Evolutionary conservation across 2,329 filamentous ascomycete genomes (phyloP).

Genomic region (Dothistroma pini): DNA sequence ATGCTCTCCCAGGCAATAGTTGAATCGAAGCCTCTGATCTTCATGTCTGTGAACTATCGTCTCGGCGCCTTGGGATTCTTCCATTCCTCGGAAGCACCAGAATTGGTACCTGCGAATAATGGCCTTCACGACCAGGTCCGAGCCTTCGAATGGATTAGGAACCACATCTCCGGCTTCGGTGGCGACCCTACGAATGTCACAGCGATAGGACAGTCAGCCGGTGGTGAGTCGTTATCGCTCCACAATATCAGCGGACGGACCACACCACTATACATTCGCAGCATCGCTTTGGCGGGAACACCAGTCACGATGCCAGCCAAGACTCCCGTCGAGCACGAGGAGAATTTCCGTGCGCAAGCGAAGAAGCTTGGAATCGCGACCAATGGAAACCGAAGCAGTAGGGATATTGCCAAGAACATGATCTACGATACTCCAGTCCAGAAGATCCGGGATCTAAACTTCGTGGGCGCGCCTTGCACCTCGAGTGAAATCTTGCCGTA

Average conservation of each 20-base stretch:
- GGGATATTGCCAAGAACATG: neutral
- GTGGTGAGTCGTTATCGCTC: neutral
- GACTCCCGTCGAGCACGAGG: neutral
- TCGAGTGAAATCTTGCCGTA: neutral
- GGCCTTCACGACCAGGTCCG: conserved; percentile 53
- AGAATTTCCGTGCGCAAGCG: neutral
- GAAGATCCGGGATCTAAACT: neutral
- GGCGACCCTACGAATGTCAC: conserved; percentile 41
- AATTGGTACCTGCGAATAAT: conserved; percentile 46
- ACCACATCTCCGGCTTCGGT: conserved; percentile 46
- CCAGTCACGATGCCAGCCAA: neutral
- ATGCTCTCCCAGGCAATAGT: neutral
- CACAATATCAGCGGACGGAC: neutral
- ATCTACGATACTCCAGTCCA: neutral
- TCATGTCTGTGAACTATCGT: conserved; percentile 48
- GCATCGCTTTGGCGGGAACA: neutral
- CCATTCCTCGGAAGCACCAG: conserved; percentile 44
- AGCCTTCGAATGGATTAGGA: conserved; percentile 56
- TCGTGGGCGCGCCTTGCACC: neutral
- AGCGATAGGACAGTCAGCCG: neutral
- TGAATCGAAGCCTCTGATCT: neutral
- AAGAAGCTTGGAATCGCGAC: neutral
- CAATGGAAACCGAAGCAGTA: neutral
- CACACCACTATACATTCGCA: neutral
- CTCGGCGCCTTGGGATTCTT: conserved; percentile 45